A percentile compares a stretch with the other conserved stretches of the same genome.
Evolutionary conservation across 306 rosid genomes (phyloP).

Genomic region (Rosa chinensis): DNA sequence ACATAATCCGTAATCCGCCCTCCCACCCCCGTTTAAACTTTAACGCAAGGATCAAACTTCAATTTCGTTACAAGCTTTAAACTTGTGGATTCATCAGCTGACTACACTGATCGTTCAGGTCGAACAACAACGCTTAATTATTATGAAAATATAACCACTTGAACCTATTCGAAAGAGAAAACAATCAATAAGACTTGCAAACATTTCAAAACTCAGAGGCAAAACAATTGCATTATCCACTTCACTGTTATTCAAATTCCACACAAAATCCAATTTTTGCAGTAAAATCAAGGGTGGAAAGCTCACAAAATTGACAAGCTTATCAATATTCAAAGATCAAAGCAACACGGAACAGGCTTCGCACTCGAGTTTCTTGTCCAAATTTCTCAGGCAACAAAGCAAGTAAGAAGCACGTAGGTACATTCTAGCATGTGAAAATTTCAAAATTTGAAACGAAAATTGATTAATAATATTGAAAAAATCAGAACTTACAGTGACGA

Average conservation of each 20-base stretch:
- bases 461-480: not conserved
- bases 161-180: constrained; percentile 24
- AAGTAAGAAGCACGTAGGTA: not conserved
- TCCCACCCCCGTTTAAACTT: constrained; percentile 25
- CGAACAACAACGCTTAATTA: not conserved
- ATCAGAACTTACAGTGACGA: constrained; percentile 43
- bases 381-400: constrained; percentile 16
- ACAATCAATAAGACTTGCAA: constrained; percentile 17
- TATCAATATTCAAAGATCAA: not conserved
- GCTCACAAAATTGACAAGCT: not conserved
- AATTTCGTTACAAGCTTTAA: not conserved
- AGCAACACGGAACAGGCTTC: not conserved
- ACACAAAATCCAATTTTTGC: not conserved
- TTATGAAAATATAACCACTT: constrained; percentile 23
- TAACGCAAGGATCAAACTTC: constrained; percentile 3
- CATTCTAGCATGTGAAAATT: not conserved
- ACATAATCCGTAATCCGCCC: constrained; percentile 14
- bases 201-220: not conserved
- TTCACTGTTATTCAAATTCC: not conserved
- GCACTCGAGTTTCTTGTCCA: not conserved
- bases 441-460: not conserved
- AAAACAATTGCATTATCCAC: not conserved
- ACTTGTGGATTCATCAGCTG: not conserved
- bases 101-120: constrained; percentile 8
- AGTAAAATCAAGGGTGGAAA: not conserved